These are phyloP conservation scores for Crithidia brevicula DNA, from an alignment of 208 protist genomes.

Conservation along the genomic window DNA sequence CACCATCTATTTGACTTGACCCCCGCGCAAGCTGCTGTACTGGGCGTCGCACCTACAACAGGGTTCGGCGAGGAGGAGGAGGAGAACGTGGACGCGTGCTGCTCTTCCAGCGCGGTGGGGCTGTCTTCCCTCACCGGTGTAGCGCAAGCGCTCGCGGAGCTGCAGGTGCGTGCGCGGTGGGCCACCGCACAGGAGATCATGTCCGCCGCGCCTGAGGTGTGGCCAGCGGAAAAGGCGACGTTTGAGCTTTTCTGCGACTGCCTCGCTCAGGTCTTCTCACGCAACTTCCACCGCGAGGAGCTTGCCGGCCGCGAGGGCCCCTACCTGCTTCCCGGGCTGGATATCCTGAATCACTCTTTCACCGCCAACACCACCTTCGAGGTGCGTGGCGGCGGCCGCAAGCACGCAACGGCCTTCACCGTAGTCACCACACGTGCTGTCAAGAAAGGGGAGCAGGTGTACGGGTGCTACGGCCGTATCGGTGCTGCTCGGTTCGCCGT, in stretches of 20 bases:
- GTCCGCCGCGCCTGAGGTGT: constrained; percentile 51
- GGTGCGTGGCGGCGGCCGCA: constrained; percentile 77
- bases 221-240: constrained; percentile 40
- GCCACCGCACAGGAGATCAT: constrained; percentile 54
- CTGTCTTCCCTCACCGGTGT: constrained; percentile 41
- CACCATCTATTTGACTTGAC: constrained; percentile 71
- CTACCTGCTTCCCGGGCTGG: constrained; percentile 80
- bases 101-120: background rate
- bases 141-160: constrained; percentile 67
- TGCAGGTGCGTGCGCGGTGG: constrained; percentile 60
- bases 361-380: constrained; percentile 67
- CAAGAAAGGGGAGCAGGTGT: constrained; percentile 76
- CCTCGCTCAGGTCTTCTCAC: constrained; percentile 79
- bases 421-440: constrained; percentile 64
- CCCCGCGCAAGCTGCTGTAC: constrained; percentile 23
- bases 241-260: constrained; percentile 72
- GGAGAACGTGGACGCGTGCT: background rate
- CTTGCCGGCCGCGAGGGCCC: constrained; percentile 76
- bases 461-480: constrained; percentile 82
- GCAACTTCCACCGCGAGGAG: constrained; percentile 89
- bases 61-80: no score
- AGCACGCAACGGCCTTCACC: constrained; percentile 73
- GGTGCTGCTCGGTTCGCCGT: constrained; percentile 70
- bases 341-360: constrained; percentile 87
- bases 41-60: constrained; percentile 25